Evolutionary conservation across 2,329 filamentous ascomycete species (phyloP).

Genomic region (Fusarium domesticum): DNA sequence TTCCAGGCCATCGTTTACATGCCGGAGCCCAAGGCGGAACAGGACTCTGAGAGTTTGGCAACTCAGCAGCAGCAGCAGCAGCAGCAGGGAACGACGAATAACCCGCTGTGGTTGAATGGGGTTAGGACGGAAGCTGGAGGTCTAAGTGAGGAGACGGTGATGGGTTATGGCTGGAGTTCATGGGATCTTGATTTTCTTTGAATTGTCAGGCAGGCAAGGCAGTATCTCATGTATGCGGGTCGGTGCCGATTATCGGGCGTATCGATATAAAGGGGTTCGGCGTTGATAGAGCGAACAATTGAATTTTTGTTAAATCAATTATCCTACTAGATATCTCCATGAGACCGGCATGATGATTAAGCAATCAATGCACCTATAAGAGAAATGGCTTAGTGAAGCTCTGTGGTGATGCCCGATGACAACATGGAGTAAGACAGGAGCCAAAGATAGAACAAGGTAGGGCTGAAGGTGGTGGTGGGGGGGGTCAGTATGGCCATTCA

Average conservation of each 20-base stretch:
- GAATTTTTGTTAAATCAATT: no score
- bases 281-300: no score
- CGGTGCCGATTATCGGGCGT: no score
- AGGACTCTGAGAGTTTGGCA: conserved; percentile 6
- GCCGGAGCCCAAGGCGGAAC: conserved; percentile 16
- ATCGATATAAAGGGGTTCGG: no score
- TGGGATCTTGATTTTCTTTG: conserved; percentile 30
- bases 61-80: conserved; percentile 15
- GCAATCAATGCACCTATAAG: no score
- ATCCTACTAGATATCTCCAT: no score
- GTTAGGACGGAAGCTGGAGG: conserved; percentile 10
- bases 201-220: neutral
- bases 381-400: neutral
- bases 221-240: no score
- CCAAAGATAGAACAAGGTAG: no score
- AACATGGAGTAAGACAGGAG: no score
- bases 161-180: conserved; percentile 26
- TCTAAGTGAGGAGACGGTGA: conserved; percentile 18
- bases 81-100: conserved; percentile 15
- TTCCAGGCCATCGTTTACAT: conserved; percentile 24
- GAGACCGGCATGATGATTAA: no score
- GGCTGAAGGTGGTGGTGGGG: neutral
- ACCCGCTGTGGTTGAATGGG: conserved; percentile 22
- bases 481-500: no score
- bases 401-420: neutral